These are phyloP conservation scores for Didymella lethalis DNA, from an alignment of 2,329 filamentous ascomycete genomes.

Conservation along the genomic window DNA sequence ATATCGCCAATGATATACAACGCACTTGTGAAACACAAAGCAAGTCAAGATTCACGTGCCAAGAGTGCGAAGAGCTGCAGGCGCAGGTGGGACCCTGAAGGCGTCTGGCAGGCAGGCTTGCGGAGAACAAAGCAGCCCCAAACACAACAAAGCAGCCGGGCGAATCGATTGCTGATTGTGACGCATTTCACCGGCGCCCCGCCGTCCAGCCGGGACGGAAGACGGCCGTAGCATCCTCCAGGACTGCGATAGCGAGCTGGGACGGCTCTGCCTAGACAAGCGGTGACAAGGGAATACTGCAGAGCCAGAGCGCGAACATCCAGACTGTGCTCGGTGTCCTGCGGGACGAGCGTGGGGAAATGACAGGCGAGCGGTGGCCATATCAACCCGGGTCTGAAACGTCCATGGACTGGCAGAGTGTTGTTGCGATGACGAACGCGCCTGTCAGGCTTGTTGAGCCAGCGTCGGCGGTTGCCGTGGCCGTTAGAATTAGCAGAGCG, in stretches of 20 bases:
- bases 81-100: conserved; percentile 6
- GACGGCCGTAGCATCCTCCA: neutral
- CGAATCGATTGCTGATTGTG: conserved; percentile 18
- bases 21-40: neutral
- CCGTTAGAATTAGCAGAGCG: neutral
- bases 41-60: conserved; percentile 2
- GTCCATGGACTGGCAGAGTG: conserved; percentile 1
- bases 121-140: conserved; percentile 15
- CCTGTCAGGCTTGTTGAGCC: conserved; percentile 10
- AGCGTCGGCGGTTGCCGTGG: conserved; percentile 14
- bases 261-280: conserved; percentile 12
- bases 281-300: conserved; percentile 8
- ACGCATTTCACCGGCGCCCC: conserved; percentile 23
- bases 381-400: conserved; percentile 18
- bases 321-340: conserved; percentile 5
- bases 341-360: conserved; percentile 20
- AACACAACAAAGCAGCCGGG: conserved; percentile 11
- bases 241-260: conserved; percentile 2
- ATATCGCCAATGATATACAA: neutral
- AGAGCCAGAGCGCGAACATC: neutral
- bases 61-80: conserved; percentile 14
- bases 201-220: conserved; percentile 13
- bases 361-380: conserved; percentile 15
- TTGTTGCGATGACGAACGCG: conserved; percentile 20
- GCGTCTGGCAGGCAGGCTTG: neutral